Evolutionary conservation across 2,329 filamentous ascomycete genomes (phyloP).

Genomic region (Xenosphaeropsis pyriputrescens): DNA sequence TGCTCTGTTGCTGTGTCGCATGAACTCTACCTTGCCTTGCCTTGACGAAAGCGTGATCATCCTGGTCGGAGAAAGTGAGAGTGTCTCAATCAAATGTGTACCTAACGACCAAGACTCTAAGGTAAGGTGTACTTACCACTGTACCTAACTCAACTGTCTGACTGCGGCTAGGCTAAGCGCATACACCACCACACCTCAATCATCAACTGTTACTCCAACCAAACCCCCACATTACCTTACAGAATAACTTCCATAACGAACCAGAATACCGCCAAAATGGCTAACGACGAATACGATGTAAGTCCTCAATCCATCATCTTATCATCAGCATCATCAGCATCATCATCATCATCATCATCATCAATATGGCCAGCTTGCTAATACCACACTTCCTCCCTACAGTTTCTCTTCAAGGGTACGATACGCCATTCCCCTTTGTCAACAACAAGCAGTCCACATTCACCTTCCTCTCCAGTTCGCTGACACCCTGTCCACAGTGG

Average conservation of each 20-base stretch:
- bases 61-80: too few relatives aligned
- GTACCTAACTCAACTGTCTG: too few relatives aligned
- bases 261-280: constrained; percentile 43
- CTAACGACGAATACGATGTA: constrained; percentile 99
- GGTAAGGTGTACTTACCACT: too few relatives aligned
- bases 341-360: too few relatives aligned
- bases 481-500: constrained; percentile 43
- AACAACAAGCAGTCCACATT: constrained; percentile 1
- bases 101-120: too few relatives aligned
- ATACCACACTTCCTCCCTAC: constrained; percentile 21
- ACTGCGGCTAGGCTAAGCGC: too few relatives aligned
- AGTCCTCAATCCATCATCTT: constrained; percentile 25
- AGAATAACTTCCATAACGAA: constrained; percentile 6
- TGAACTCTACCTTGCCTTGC: too few relatives aligned
- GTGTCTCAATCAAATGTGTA: too few relatives aligned
- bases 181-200: too few relatives aligned
- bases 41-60: too few relatives aligned
- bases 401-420: constrained; percentile 99
- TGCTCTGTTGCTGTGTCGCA: too few relatives aligned
- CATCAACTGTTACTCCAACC: constrained; percentile 2
- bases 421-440: constrained; percentile 10
- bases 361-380: constrained; percentile 9
- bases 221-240: constrained; percentile 4
- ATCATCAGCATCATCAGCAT: constrained; percentile 12
- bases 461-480: constrained; percentile 7